A percentile compares a stretch with the other conserved stretches of the same genome.
Conservation (phyloP, 768 basidiomycete species). For the Suillus brevipes region DNA sequence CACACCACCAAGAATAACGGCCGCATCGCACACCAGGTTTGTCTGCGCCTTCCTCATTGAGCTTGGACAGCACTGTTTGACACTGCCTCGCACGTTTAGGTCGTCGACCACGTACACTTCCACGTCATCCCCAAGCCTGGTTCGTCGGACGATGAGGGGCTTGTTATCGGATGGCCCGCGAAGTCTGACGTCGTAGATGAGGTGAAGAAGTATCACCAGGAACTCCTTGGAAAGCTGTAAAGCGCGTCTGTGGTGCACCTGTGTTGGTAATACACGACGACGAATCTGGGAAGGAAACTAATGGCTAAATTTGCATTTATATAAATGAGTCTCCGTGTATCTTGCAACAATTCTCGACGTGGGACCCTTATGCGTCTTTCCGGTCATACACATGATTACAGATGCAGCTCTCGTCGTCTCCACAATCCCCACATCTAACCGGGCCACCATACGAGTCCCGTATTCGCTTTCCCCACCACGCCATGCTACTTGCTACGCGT, state of each 20-base stretch:
- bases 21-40: constrained; percentile 57
- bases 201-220: constrained; percentile 21
- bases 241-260: neutral
- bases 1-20: constrained; percentile 62
- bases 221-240: constrained; percentile 19
- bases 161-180: constrained; percentile 75
- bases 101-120: constrained; percentile 88
- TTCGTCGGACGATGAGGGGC: constrained; percentile 63
- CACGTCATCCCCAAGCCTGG: constrained; percentile 91
- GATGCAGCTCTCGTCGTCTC: neutral
- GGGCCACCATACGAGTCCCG: too few species aligned
- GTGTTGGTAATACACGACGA: neutral
- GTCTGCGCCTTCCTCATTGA: constrained; percentile 3
- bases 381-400: neutral
- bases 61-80: neutral
- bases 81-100: constrained; percentile 32
- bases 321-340: neutral
- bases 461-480: too few species aligned
- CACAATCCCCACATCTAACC: neutral
- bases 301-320: neutral
- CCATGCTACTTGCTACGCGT: neutral
- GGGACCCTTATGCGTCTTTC: neutral
- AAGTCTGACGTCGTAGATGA: constrained; percentile 22
- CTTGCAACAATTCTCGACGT: neutral
- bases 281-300: neutral